Base-by-base conservation (phyloP, 495 filamentous ascomycete genomes). In the Pyrenopolyporus hunteri region DNA sequence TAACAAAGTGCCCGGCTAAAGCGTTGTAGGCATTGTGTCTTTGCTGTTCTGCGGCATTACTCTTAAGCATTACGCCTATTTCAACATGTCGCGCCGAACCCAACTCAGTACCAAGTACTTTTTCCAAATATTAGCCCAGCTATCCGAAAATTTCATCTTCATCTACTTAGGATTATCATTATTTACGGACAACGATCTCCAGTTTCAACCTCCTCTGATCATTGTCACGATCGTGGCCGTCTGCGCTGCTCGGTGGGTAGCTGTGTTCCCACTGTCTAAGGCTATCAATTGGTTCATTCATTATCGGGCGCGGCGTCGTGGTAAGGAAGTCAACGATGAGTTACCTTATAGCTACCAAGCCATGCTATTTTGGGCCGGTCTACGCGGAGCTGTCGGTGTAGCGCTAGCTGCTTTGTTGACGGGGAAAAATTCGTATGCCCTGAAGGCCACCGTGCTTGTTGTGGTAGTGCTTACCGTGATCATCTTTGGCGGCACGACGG, bases 141-240 rank as follows among this genome's bases (percentile, higher is more conserved):
- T 98, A 31, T 94, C 93, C 0, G 94, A 98, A 77, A 98, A 98
- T 74, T 98, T 98, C 63, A 98, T 98, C 68, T 98, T 98, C 78
- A 98, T 98, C 73, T 98, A 98, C 70, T 84, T 98, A 1, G 94
- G 94, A 0, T 80, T 98, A 10, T 92, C 94, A 1, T 82, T 98
- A 23, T 97, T 98, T 71, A 96, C 95, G 2, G 92, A 97, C 63
- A 83, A 83, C 16, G 81, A 88, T 19, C 78, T 98, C n/a, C 83
- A 87, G 40, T 98, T 93, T 78, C 94, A 96, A 66, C 94, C 94
- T 0, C 82, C 96, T n/a, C 90, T 98, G 70, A 97, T 98, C 61
- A 85, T 98, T 32, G 87, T 98, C 46, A 89, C 93, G 0, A 86
- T 96, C 6, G 72, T 95, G 50, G 92, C 94, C 2, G 96, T 98